A percentile compares a stretch with the other conserved stretches of the same genome.
phyloP scores from a whole-genome alignment of 139 green algal species.

The Auxenochlorella pyrenoidosa region DNA sequence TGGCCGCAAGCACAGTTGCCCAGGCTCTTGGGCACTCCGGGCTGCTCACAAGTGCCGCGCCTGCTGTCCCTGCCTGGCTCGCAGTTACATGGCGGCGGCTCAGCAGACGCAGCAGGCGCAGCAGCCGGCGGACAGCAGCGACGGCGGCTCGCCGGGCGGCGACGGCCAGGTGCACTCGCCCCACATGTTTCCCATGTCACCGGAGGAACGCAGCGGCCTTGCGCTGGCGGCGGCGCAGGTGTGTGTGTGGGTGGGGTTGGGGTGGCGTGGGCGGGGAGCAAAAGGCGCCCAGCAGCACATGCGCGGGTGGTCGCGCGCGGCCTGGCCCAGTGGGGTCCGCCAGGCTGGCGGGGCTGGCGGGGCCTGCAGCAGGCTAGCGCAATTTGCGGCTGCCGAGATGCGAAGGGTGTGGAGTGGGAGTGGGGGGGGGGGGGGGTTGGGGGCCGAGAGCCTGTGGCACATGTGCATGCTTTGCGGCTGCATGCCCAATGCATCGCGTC shows the following conservation, averaged over 20 bases:
- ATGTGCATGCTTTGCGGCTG: too few species aligned
- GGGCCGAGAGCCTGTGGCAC: too few species aligned
- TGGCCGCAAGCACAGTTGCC: too few species aligned
- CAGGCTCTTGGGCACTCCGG: too few species aligned
- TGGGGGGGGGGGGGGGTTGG: neutral
- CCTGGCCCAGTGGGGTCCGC: too few species aligned
- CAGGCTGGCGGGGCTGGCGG: neutral
- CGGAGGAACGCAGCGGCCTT: neutral
- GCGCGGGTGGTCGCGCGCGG: too few species aligned
- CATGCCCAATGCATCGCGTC: too few species aligned
- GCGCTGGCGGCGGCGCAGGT: neutral
- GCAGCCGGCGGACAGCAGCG: constrained; percentile 2
- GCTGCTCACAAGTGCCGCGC: neutral
- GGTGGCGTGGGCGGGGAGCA: neutral
- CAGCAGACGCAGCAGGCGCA: neutral
- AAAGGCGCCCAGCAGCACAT: too few species aligned
- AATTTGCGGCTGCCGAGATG: too few species aligned
- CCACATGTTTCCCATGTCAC: constrained; percentile 16
- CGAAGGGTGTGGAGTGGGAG: too few species aligned
- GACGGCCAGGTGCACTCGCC: neutral
- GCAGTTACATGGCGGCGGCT: constrained; percentile 1
- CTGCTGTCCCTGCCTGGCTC: neutral
- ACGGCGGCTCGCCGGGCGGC: neutral
- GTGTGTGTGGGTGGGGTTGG: too few species aligned
- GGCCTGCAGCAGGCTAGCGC: neutral